Evolutionary conservation across 2,329 filamentous ascomycete species (phyloP), one percentile per base, ranked within the genome.

Genomic region (Fusarium sp.): DNA sequence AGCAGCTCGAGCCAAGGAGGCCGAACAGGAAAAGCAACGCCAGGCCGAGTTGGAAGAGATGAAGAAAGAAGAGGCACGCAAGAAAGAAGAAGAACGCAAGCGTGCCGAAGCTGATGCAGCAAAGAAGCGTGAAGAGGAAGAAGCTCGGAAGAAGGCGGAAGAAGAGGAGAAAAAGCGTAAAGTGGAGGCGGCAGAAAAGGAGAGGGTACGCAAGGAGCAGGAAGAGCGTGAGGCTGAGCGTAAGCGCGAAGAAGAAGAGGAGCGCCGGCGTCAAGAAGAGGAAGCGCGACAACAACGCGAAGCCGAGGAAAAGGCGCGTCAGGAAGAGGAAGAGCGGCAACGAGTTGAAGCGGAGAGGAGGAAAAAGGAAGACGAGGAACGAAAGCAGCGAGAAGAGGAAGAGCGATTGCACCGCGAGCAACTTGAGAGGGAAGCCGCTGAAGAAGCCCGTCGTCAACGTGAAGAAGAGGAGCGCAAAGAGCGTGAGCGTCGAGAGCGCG

Each of bases 401-500:
- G 80, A 85, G 61, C 75, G 78, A 5, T 66, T 77, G 7, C 78
- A 68, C 12, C 76, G 76, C 38, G 80, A 83, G 54, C 78, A 80
- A 53, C 73, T 79, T 9, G 79, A 81, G 58, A 76, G 78, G 26
- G 80, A 83, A 62, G 81, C 80, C 11, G 79, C 79, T 7, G 79
- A 82, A 70, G 77, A 80, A 68, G 82, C 82, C 28, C 79, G 79
- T 10, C 78, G 79, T 32, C 78, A 80, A 54, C 80, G 77, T 8
- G 84, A 86, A 64, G 82, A 84, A 58, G 80, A 83, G 55, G 81
- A 84, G 58, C 80, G 79, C 47, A 78, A 76, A 55, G 80, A 84
- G 60, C 78, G 78, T 40, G 82, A 86, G 66, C 80, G 80, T 31
- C 74, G 77, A 31, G 79, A 81, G 45, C 77, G 75, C 15, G 73